phyloP scores from a whole-genome alignment of 192 early-diverging fungal species.

The Coemansia sp. region DNA sequence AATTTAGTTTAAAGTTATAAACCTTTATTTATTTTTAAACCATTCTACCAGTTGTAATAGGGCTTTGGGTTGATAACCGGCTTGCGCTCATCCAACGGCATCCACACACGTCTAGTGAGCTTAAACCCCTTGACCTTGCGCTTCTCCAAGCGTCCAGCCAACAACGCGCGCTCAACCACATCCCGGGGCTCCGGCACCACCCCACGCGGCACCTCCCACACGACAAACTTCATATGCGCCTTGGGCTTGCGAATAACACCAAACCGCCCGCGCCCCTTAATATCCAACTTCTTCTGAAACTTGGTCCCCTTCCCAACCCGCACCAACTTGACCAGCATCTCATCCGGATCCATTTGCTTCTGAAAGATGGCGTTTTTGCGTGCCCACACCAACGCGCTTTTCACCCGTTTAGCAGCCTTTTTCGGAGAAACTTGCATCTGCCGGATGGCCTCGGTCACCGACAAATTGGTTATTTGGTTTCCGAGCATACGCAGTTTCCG shows the following conservation, averaged over 20 bases:
- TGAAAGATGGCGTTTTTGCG: conserved; percentile 64
- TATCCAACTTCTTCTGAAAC: conserved; percentile 68
- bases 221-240: conserved; percentile 75
- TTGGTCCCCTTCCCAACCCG: conserved; percentile 80
- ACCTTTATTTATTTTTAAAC: too few relatives aligned
- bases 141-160: conserved; percentile 29
- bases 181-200: conserved; percentile 17
- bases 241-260: conserved; percentile 72
- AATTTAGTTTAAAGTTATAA: too few relatives aligned
- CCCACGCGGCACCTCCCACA: conserved; percentile 59
- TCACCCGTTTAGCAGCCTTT: conserved; percentile 56
- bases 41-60: conserved; percentile 75
- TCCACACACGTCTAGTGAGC: conserved; percentile 66
- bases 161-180: conserved; percentile 21
- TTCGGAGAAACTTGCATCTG: conserved; percentile 77
- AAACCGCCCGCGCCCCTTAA: conserved; percentile 73
- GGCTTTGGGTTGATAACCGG: conserved; percentile 67
- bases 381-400: conserved; percentile 66
- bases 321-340: conserved; percentile 64
- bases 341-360: conserved; percentile 58
- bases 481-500: conserved; percentile 68
- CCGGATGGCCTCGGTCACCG: conserved; percentile 67
- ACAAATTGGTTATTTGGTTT: conserved; percentile 63
- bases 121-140: conserved; percentile 63
- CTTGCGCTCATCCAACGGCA: conserved; percentile 63